Percentiles rank a stretch among this genome's conserved stretches.
phyloP scores from a whole-genome alignment of 2,329 filamentous ascomycete genomes.

The Arthrinium phaeospermum region DNA sequence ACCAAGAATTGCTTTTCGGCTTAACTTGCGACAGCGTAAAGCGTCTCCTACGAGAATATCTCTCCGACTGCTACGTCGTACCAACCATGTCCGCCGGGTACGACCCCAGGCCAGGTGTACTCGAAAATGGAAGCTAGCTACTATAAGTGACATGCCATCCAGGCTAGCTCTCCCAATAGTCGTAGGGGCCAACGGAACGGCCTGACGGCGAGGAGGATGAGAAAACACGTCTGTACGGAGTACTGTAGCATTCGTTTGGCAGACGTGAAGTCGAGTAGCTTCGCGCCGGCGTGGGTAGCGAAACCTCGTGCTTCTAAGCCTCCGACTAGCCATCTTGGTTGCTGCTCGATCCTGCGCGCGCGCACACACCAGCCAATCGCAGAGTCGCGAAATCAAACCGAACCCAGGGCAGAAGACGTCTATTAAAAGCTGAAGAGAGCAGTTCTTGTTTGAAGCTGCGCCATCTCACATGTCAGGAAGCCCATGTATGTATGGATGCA shows the following conservation, averaged over 20 bases:
- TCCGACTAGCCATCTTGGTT: background rate
- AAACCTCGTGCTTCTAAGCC: background rate
- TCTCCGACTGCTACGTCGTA: slow-evolving; percentile 2
- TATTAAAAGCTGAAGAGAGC: background rate
- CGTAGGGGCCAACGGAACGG: background rate
- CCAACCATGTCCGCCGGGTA: background rate
- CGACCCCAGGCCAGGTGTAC: background rate
- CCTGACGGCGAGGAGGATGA: background rate
- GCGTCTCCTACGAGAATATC: background rate
- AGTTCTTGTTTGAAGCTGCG: background rate
- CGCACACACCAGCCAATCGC: background rate
- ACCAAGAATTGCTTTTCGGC: background rate
- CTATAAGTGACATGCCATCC: background rate
- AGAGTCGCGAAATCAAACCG: background rate
- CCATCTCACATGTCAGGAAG: background rate
- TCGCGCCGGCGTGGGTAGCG: background rate
- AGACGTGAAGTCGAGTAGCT: background rate
- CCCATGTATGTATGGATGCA: background rate
- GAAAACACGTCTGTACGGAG: background rate
- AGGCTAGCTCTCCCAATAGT: slow-evolving; percentile 11
- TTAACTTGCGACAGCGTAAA: background rate
- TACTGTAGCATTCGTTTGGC: background rate
- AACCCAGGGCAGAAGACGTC: background rate
- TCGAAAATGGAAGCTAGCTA: background rate
- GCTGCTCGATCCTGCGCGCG: background rate